Base-by-base conservation (phyloP, 371 early-diverging fungal genomes). In the Haplosporangium sp. region DNA sequence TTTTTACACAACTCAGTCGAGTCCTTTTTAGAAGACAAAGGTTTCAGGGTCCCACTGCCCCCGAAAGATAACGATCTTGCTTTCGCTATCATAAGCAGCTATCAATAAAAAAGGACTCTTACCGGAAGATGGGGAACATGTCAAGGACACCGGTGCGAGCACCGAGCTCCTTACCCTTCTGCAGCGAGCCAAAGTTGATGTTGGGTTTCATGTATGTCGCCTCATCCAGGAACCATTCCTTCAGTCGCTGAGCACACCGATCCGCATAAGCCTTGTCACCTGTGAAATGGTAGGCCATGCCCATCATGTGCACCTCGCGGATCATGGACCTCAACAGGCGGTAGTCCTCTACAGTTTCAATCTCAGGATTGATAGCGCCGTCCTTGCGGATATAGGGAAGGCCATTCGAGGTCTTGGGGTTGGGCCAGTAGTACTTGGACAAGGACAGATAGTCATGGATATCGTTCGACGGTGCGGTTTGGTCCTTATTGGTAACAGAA, bases 391-490 rank as follows among this genome's bases (percentile, higher is more conserved):
- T 64, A 60, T 86, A 87, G 13, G 87, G 87, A 23, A 86, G 64
- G 1, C 84, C 83, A 42, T 75, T 55, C 10, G 75, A 50, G 16
- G 53, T 52, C 14, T 70, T 69, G 20, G 58, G 57, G 60, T 83
- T 74, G 2, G 86, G 86, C 86, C 86, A 87, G 65, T 69, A 86
- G 67, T 86, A 83, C 41, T 83, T 74, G 9, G 86, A 85, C 42
- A 87, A 81, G 12, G 87, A 86, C 51, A 83, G 69, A 69, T 84
- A 89, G 67, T 89, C 86, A 62, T 89, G 87, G 21, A 57, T 64
- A 48, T 85, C 82, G 14, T 72, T 67, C 14, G 83, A 83, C 0
- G 86, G 85, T 5, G 82, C 72, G 16, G 73, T 61, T 37, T 69
- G 70, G 42, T 67, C 53, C 77, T 86, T 86, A 59, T 69, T 56